phyloP scores from a whole-genome alignment of 2,329 filamentous ascomycete species.

The Scedosporium aurantiacum region DNA sequence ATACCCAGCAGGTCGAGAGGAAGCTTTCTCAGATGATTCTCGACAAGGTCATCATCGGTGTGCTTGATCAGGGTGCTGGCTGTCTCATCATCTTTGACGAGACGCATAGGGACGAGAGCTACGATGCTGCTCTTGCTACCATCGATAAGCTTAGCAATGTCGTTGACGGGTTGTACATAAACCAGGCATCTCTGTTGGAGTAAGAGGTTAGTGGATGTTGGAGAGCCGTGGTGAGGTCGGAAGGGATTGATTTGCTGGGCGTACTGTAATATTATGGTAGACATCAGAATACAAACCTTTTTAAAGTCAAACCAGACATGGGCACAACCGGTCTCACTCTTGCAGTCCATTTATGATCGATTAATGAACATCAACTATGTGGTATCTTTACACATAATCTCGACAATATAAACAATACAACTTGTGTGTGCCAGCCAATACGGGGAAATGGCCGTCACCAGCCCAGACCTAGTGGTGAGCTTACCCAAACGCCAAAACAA shows the following conservation, averaged over 20 bases:
- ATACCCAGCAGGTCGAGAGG: conserved; percentile 92
- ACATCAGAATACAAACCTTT: conserved; percentile 10
- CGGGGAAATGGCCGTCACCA: not conserved
- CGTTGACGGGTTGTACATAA: conserved; percentile 94
- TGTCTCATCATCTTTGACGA: conserved; percentile 97
- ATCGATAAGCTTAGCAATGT: conserved; percentile 96
- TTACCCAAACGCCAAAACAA: not conserved
- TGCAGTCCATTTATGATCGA: not conserved
- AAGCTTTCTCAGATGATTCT: conserved; percentile 99
- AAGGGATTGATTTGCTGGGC: conserved; percentile 4
- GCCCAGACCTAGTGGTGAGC: not conserved
- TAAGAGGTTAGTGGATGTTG: conserved; percentile 29
- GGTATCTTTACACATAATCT: conserved; percentile 4
- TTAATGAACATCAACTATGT: not conserved
- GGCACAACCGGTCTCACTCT: conserved; percentile 12
- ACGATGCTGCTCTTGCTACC: conserved; percentile 86
- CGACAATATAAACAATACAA: not conserved
- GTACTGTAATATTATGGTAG: conserved; percentile 16
- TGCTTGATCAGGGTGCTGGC: conserved; percentile 92
- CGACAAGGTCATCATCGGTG: conserved; percentile 96
- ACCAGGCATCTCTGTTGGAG: conserved; percentile 92
- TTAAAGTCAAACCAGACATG: conserved; percentile 14
- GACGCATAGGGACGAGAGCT: conserved; percentile 82
- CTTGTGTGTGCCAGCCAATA: not conserved
- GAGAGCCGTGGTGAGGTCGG: not conserved